Evolutionary conservation across 495 filamentous ascomycete genomes (phyloP), one percentile per base, ranked within the genome.

Genomic region (Hypoxylon trugodes): DNA sequence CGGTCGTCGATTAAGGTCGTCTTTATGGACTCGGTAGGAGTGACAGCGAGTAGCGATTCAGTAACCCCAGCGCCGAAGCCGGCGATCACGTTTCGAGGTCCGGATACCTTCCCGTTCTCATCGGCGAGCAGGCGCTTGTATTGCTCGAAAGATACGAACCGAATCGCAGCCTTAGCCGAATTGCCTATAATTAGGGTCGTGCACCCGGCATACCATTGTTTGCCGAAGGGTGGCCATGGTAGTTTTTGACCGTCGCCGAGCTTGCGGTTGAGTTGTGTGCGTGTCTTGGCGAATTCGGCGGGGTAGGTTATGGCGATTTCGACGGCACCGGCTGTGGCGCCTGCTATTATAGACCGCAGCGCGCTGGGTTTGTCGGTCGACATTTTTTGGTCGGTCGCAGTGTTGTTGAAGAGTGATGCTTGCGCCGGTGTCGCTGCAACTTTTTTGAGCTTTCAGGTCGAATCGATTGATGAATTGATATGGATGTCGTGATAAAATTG

Each of bases 231-330:
- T 26, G 95, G 95, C 90, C 91, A 97, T 40, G 93, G 92, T n/a
- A 97, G 83, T 79, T 95, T 96, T 77, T 93, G 78, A 37, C 87
- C 87, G 53, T 89, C 86, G 21, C 89, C 79, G 68, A 98, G 79
- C 73, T 87, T 86, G 66, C 90, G 89, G 68, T 98, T 98, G 68
- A 98, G 89, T 74, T 98, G 95, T 49, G 90, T 90, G 52, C 95
- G 82, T 40, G 95, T 98, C 77, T 98, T 98, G 55, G 94, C 95
- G 75, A 98, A 98, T 76, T 98, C 95, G 66, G 94, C 94, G 42
- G 95, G 95, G 78, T 98, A 98, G 53, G 95, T 97, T 68, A 98
- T 97, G 55, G 92, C 88, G 80, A 98, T 98, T 76, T 98, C 95
- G 59, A 97, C 86, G 48, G 95, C 95, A 69, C 95, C 95, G 36